Evolutionary conservation across 805 yeast genomes (phyloP).

Genomic region (Saccharomycopsis lassenensis): DNA sequence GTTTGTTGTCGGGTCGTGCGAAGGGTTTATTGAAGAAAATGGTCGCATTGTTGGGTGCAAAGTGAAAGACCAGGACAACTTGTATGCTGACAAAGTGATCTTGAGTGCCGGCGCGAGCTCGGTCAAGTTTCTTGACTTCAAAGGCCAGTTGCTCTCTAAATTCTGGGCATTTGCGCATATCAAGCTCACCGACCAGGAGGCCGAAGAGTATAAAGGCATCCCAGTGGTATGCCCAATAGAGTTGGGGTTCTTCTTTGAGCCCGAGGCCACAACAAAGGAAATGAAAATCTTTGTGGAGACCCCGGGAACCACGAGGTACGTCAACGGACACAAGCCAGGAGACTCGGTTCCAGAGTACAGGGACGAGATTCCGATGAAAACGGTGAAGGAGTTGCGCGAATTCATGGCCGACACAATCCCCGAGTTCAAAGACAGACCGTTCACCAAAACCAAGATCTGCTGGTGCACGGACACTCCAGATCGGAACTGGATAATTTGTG

Average conservation of each 20-base stretch:
- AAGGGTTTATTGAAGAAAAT: constrained; percentile 18
- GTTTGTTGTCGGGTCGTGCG: constrained; percentile 22
- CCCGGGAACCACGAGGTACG: constrained; percentile 1
- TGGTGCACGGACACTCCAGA: constrained; percentile 31
- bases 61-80: constrained; percentile 22
- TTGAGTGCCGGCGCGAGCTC: constrained; percentile 33
- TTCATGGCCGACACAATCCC: constrained; percentile 22
- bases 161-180: constrained; percentile 34
- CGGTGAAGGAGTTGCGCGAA: constrained; percentile 25
- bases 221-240: constrained; percentile 31
- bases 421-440: constrained; percentile 19
- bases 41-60: constrained; percentile 22
- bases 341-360: constrained; percentile 26
- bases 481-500: constrained; percentile 24
- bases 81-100: constrained; percentile 23
- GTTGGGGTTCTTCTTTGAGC: constrained; percentile 33
- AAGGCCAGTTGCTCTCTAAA: constrained; percentile 28
- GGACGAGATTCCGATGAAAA: constrained; percentile 25
- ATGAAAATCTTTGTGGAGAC: too few species aligned
- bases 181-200: constrained; percentile 26
- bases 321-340: constrained; percentile 1
- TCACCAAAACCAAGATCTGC: constrained; percentile 24
- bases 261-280: too few species aligned
- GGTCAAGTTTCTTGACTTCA: constrained; percentile 26
- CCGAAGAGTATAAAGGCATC: constrained; percentile 22